A percentile compares a stretch with the other conserved stretches of the same genome.
Evolutionary conservation across 805 yeast genomes (phyloP).

Genomic region (Metschnikowia baotianmanensis): DNA sequence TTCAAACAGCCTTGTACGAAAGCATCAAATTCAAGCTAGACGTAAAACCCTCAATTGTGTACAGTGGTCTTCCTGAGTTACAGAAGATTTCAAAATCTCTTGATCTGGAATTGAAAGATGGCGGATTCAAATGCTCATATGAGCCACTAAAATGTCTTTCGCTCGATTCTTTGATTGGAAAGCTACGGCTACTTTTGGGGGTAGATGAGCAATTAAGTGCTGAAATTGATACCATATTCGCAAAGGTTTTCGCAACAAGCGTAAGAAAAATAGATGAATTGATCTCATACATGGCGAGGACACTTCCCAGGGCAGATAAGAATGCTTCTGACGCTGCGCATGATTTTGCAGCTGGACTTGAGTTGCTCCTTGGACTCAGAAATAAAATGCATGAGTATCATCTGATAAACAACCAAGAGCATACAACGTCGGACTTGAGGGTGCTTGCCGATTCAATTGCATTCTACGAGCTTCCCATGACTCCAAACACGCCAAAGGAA

Average conservation of each 20-base stretch:
- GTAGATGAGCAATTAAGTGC: constrained; percentile 3
- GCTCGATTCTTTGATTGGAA: constrained; percentile 8
- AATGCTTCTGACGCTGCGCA: constrained; percentile 3
- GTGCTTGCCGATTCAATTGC: constrained; percentile 7
- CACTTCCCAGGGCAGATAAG: constrained; percentile 1
- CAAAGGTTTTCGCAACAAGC: constrained; percentile 3
- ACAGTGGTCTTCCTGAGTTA: constrained; percentile 18
- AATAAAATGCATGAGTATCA: constrained; percentile 2
- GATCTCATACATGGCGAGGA: constrained; percentile 2
- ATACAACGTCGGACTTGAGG: constrained; percentile 11
- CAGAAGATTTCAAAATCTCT: constrained; percentile 10
- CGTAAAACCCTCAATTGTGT: constrained; percentile 9
- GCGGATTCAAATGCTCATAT: constrained; percentile 15
- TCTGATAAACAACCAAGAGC: constrained; percentile 3
- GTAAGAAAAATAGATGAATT: constrained; percentile 6
- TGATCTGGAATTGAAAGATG: constrained; percentile 6
- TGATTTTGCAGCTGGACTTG: constrained; percentile 7
- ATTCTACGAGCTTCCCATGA: constrained; percentile 7
- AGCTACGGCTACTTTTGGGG: constrained; percentile 5
- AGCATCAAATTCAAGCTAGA: constrained; percentile 5
- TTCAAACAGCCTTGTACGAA: constrained; percentile 3
- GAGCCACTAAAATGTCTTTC: constrained; percentile 16
- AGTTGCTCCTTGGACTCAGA: constrained; percentile 8
- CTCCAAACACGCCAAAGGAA: constrained; percentile 13
- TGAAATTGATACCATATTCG: neutral